Percentiles rank a stretch among this genome's conserved stretches.
Evolutionary conservation across 164 flowering plant species (phyloP).

Genomic region (Aristolochia fimbriata): DNA sequence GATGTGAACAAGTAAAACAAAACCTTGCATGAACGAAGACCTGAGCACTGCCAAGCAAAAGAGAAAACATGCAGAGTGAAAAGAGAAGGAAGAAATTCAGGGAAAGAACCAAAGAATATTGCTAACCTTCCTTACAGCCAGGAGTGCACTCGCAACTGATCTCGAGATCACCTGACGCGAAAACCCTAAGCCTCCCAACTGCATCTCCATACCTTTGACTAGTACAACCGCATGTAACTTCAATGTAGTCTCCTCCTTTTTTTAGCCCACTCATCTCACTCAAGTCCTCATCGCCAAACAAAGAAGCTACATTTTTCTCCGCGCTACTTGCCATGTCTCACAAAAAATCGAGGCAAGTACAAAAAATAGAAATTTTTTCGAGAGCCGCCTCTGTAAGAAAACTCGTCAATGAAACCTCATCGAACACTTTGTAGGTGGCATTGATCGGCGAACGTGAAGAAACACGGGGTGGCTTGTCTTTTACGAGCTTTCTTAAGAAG

Average conservation of each 20-base stretch:
- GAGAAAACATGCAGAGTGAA: neutral
- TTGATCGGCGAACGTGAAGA: too few relatives aligned
- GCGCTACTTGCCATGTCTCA: slow-evolving; percentile 27
- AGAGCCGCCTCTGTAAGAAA: too few relatives aligned
- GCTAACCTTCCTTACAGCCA: slow-evolving; percentile 50
- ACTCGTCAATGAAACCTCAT: too few relatives aligned
- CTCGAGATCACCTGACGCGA: slow-evolving; percentile 53
- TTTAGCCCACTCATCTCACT: slow-evolving; percentile 61
- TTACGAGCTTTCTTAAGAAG: too few relatives aligned
- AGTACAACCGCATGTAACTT: slow-evolving; percentile 85
- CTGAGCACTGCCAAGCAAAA: neutral
- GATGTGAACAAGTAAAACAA: neutral
- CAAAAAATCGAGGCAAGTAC: slow-evolving; percentile 1
- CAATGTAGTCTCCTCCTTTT: slow-evolving; percentile 43
- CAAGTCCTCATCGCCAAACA: slow-evolving; percentile 71
- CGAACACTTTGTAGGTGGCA: too few relatives aligned
- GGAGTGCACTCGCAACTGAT: slow-evolving; percentile 83
- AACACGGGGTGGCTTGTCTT: too few relatives aligned
- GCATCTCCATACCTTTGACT: slow-evolving; percentile 82
- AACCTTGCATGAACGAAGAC: neutral
- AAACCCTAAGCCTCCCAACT: slow-evolving; percentile 85
- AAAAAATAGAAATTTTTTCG: neutral
- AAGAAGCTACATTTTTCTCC: slow-evolving; percentile 26
- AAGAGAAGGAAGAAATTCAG: neutral
- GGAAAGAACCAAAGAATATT: slow-evolving; percentile 2